A percentile compares a stretch with the other conserved stretches of the same genome.
phyloP scores from a whole-genome alignment of 2,329 filamentous ascomycete species.

The Ustulina deusta region DNA sequence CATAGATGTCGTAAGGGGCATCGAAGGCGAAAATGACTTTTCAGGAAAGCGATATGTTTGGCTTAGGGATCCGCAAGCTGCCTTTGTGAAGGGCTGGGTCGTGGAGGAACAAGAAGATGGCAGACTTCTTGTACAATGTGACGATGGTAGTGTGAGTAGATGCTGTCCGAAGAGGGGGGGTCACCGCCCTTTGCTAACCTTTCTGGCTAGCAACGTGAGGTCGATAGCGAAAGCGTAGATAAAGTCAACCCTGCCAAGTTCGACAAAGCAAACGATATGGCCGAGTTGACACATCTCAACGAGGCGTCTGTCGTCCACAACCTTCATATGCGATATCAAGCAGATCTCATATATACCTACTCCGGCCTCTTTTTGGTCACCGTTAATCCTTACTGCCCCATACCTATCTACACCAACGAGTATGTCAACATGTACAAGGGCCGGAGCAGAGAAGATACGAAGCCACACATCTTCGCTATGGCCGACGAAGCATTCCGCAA shows the following conservation, averaged over 20 bases:
- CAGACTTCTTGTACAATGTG: constrained; percentile 86
- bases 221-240: constrained; percentile 88
- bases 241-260: constrained; percentile 99
- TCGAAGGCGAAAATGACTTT: constrained; percentile 98
- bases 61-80: constrained; percentile 86
- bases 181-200: constrained; percentile 21
- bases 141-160: constrained; percentile 83
- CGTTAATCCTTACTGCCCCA: constrained; percentile 93
- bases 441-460: constrained; percentile 89
- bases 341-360: constrained; percentile 98
- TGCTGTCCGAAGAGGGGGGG: constrained; percentile 33
- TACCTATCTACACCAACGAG: constrained; percentile 96
- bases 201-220: constrained; percentile 78
- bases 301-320: constrained; percentile 99
- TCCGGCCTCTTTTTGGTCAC: constrained; percentile 97
- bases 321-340: constrained; percentile 91
- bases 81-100: constrained; percentile 93
- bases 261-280: constrained; percentile 99
- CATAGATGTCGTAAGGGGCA: constrained; percentile 72
- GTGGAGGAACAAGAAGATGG: constrained; percentile 80
- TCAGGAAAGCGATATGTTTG: constrained; percentile 98
- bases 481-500: constrained; percentile 97
- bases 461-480: constrained; percentile 97
- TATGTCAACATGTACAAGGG: constrained; percentile 99
- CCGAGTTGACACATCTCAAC: constrained; percentile 96